Conservation (phyloP, 352 stramenopile species). For the Elongisporangium senticosum region DNA sequence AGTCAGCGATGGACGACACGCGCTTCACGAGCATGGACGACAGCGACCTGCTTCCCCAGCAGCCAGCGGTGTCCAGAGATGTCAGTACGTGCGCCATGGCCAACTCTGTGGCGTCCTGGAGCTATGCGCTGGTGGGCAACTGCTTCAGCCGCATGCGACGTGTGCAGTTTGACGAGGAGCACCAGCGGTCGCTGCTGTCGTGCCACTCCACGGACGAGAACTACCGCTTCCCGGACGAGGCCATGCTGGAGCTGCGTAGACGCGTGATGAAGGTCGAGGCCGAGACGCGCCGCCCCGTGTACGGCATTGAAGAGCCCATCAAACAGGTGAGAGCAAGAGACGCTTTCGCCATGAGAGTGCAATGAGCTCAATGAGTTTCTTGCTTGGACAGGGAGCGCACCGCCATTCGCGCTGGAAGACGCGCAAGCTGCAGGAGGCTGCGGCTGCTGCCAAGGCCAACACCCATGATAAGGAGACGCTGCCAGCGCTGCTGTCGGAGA, state of each 20-base stretch:
- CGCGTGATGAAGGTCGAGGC: slow-evolving; percentile 52
- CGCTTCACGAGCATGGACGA: slow-evolving; percentile 33
- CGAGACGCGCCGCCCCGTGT: slow-evolving; percentile 8
- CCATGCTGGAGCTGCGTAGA: slow-evolving; percentile 64
- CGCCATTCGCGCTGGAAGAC: slow-evolving; percentile 27
- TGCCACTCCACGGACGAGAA: slow-evolving; percentile 38
- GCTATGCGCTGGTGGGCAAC: slow-evolving; percentile 30
- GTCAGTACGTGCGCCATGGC: slow-evolving; percentile 15
- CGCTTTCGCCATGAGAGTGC: not conserved
- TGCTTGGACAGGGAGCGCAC: not conserved
- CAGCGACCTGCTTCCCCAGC: not conserved
- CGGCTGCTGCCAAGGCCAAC: slow-evolving; percentile 12
- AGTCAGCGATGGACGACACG: slow-evolving; percentile 12
- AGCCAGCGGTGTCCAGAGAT: slow-evolving; percentile 7
- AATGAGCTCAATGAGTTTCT: not conserved
- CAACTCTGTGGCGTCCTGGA: slow-evolving; percentile 15
- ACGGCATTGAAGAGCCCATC: slow-evolving; percentile 2
- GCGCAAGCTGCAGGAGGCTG: slow-evolving; percentile 29
- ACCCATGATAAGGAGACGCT: slow-evolving; percentile 14
- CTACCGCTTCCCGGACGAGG: slow-evolving; percentile 39
- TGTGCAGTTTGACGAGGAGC: slow-evolving; percentile 65
- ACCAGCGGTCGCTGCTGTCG: slow-evolving; percentile 61
- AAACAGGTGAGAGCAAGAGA: not conserved
- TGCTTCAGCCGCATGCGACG: slow-evolving; percentile 55
- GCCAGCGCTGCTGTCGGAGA: slow-evolving; percentile 35